phyloP scores from a whole-genome alignment of 2,329 filamentous ascomycete species.

The Penicillium digitatum region DNA sequence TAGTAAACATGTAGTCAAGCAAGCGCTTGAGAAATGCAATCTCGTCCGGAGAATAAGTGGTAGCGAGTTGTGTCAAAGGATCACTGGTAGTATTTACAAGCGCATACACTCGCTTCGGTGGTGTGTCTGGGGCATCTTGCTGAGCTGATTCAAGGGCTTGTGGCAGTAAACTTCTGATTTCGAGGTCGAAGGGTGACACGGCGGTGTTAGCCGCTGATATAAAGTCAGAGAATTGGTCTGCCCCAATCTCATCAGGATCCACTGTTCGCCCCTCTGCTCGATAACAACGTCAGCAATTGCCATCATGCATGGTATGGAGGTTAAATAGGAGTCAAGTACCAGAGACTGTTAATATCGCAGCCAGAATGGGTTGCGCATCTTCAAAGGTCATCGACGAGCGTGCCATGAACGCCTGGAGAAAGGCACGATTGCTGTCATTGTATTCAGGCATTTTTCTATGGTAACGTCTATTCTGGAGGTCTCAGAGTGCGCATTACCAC shows the following conservation, averaged over 20 bases:
- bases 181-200: constrained; percentile 77
- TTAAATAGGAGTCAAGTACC: constrained; percentile 30
- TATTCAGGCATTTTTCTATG: constrained; percentile 38
- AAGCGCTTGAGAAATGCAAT: constrained; percentile 84
- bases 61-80: constrained; percentile 79
- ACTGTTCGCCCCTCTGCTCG: constrained; percentile 45
- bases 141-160: constrained; percentile 54
- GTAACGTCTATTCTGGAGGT: background rate
- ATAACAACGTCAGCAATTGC: background rate
- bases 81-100: constrained; percentile 88
- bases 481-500: background rate
- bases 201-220: constrained; percentile 67
- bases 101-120: constrained; percentile 63
- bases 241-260: constrained; percentile 60
- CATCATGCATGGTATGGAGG: background rate
- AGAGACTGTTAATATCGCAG: constrained; percentile 65
- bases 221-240: constrained; percentile 64
- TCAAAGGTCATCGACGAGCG: constrained; percentile 71
- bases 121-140: background rate
- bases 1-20: constrained; percentile 88
- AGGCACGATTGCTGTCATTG: constrained; percentile 72
- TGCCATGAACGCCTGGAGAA: constrained; percentile 82
- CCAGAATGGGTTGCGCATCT: constrained; percentile 69
- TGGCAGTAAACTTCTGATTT: constrained; percentile 71
- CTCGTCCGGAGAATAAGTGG: constrained; percentile 74